These are phyloP conservation scores for Aegilops tauschii DNA, from an alignment of 176 grass and related monocot genomes.

Conservation along the genomic window DNA sequence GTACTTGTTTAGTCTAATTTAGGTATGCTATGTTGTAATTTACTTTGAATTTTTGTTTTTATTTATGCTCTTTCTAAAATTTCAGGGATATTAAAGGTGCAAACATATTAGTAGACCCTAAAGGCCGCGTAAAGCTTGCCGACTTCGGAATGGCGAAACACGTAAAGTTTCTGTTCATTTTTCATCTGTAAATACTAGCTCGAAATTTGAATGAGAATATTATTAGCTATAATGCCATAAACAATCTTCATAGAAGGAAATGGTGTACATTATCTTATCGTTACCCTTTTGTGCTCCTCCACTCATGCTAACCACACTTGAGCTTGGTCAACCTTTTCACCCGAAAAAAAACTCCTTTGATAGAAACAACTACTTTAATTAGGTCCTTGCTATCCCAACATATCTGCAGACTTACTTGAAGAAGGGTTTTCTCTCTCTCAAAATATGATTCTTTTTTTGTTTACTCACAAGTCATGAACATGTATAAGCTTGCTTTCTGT, in stretches of 20 bases:
- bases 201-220: conserved; percentile 10
- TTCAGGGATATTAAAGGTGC: conserved; percentile 98
- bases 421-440: conserved; percentile 3
- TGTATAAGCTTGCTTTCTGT: conserved; percentile 32
- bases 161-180: conserved; percentile 43
- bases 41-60: conserved; percentile 37
- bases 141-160: conserved; percentile 99
- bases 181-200: conserved; percentile 25
- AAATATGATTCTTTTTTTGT: background rate
- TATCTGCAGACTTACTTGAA: conserved; percentile 3
- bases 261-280: background rate
- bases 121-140: conserved; percentile 95
- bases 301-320: background rate
- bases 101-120: conserved; percentile 98
- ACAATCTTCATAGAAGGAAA: conserved; percentile 9
- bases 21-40: conserved; percentile 1
- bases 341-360: background rate
- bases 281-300: background rate
- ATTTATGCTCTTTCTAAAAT: conserved; percentile 29
- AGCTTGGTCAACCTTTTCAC: background rate
- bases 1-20: conserved; percentile 11
- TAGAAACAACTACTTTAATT: conserved; percentile 16
- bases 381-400: background rate
- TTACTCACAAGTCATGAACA: background rate
- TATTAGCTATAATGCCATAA: conserved; percentile 9